Conservation (phyloP, 257 asterid species). For the Solanum verrucosum region DNA sequence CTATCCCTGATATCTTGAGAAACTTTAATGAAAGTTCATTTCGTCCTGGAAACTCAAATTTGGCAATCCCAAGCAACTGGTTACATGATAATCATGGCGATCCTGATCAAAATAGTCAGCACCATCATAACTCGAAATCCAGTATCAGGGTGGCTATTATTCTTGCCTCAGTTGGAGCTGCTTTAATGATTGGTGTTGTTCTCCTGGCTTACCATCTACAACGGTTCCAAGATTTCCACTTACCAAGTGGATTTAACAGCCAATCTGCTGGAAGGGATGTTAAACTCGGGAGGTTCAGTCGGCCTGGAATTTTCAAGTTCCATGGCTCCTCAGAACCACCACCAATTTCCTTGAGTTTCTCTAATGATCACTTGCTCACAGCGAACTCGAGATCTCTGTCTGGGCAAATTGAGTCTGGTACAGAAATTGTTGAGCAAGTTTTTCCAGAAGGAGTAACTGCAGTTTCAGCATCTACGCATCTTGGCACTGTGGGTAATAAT, state of each 20-base stretch:
- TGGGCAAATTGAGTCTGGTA: slow-evolving; percentile 46
- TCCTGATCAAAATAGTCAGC: slow-evolving; percentile 9
- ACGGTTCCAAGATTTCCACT: slow-evolving; percentile 38
- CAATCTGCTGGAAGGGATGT: slow-evolving; percentile 42
- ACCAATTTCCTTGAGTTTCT: slow-evolving; percentile 65
- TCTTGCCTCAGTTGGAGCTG: slow-evolving; percentile 72
- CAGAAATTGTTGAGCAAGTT: slow-evolving; percentile 62
- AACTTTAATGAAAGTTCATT: slow-evolving; percentile 55
- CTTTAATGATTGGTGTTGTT: slow-evolving; percentile 60
- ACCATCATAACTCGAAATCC: slow-evolving; percentile 26
- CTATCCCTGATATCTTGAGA: slow-evolving; percentile 53
- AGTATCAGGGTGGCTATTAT: slow-evolving; percentile 59
- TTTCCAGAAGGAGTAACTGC: slow-evolving; percentile 26
- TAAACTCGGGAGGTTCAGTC: slow-evolving; percentile 48
- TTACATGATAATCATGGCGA: slow-evolving; percentile 1
- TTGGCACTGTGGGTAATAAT: slow-evolving; percentile 23
- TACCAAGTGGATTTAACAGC: slow-evolving; percentile 32
- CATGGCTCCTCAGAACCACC: slow-evolving; percentile 48
- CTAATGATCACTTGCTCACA: slow-evolving; percentile 74
- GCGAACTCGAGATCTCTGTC: slow-evolving; percentile 54
- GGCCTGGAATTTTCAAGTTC: slow-evolving; percentile 60
- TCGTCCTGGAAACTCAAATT: slow-evolving; percentile 51
- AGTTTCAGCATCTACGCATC: slow-evolving; percentile 18
- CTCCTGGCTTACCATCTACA: slow-evolving; percentile 67
- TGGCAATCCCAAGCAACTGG: slow-evolving; percentile 4